phyloP scores from a whole-genome alignment of 108 stramenopile genomes.

The Licmophora abbreviata region DNA sequence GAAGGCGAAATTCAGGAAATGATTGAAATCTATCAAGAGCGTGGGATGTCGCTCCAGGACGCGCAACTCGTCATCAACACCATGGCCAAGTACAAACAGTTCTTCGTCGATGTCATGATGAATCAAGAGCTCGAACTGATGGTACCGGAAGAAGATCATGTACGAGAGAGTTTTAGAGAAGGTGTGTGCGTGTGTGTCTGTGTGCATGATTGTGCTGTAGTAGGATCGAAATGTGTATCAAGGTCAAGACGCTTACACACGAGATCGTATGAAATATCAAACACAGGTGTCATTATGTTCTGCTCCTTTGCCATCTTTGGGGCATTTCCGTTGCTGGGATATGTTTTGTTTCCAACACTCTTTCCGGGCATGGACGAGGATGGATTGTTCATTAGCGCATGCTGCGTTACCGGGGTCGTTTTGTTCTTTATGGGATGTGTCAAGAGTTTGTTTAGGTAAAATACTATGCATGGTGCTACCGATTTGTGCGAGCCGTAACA shows the following conservation, averaged over 20 bases:
- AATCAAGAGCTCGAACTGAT: conserved; percentile 89
- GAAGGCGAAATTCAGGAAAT: conserved; percentile 93
- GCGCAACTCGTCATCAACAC: conserved; percentile 79
- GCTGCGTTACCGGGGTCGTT: conserved; percentile 70
- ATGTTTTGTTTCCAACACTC: conserved; percentile 63
- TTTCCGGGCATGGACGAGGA: conserved; percentile 50
- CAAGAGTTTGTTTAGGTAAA: conserved; percentile 88
- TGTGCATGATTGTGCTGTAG: too few relatives aligned
- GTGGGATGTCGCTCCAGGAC: conserved; percentile 77
- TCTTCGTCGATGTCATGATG: conserved; percentile 99
- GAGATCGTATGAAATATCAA: neutral
- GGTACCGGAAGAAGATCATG: conserved; percentile 87
- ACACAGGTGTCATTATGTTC: conserved; percentile 81
- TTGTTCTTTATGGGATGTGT: conserved; percentile 82
- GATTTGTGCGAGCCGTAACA: neutral
- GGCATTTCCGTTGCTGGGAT: conserved; percentile 81
- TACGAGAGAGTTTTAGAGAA: conserved; percentile 80
- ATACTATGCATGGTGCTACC: neutral
- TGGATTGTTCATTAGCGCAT: conserved; percentile 66
- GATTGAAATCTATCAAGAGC: conserved; percentile 78
- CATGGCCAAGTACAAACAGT: conserved; percentile 92
- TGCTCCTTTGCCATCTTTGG: conserved; percentile 85
- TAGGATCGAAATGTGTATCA: too few relatives aligned
- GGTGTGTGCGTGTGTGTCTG: too few relatives aligned
- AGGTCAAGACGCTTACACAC: neutral